Evolutionary conservation across 257 asterid species (phyloP).

Genomic region (Echites panduratus): DNA sequence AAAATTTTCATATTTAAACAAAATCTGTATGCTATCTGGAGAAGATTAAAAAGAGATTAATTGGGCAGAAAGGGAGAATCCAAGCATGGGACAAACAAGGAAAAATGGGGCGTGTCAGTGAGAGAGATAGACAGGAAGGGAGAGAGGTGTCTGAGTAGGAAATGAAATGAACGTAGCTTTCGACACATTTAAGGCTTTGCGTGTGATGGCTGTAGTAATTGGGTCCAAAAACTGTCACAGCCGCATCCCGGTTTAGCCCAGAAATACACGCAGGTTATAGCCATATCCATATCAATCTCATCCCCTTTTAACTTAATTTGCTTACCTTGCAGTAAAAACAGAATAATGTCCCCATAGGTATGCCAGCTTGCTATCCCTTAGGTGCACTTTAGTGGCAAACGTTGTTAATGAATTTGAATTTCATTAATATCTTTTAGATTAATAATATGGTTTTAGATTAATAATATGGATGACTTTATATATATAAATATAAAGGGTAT

Average conservation of each 20-base stretch:
- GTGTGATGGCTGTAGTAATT: constrained; percentile 34
- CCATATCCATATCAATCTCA: too few species aligned
- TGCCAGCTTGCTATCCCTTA: too few species aligned
- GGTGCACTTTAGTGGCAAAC: too few species aligned
- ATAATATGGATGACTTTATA: too few species aligned
- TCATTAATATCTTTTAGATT: too few species aligned
- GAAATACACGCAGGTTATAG: constrained; percentile 8
- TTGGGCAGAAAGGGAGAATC: constrained; percentile 20
- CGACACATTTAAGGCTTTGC: constrained; percentile 83
- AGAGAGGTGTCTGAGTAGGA: constrained; percentile 7
- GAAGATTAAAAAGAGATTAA: constrained; percentile 5
- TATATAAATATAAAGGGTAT: too few species aligned
- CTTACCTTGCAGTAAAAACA: neutral
- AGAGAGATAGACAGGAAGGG: too few species aligned
- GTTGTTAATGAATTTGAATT: too few species aligned
- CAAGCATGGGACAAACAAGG: constrained; percentile 36
- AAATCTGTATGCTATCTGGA: constrained; percentile 9
- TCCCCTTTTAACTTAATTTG: neutral
- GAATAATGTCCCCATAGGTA: too few species aligned
- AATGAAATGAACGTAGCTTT: constrained; percentile 26
- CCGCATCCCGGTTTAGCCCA: constrained; percentile 1
- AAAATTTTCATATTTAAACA: neutral
- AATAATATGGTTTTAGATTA: too few species aligned
- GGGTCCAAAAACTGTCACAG: constrained; percentile 8
- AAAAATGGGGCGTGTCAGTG: constrained; percentile 28